Conservation (phyloP, 1,284 basidiomycete genomes). For the Trichosporon sp. region DNA sequence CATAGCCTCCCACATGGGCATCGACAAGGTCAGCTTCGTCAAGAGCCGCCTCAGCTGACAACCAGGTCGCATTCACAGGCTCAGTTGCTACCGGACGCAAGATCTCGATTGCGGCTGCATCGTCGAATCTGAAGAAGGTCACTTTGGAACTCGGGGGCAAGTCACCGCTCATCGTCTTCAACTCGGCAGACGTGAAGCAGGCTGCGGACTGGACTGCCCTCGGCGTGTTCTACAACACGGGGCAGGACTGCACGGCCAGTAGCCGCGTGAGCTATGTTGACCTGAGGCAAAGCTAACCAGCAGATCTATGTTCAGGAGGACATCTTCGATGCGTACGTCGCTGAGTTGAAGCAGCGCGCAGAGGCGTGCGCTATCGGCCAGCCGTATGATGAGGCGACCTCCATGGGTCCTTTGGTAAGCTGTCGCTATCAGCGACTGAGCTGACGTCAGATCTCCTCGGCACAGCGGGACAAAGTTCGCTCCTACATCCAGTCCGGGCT, state of each 20-base stretch:
- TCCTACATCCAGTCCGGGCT: slow-evolving; percentile 85
- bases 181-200: slow-evolving; percentile 66
- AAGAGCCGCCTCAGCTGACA: slow-evolving; percentile 54
- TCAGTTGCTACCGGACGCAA: slow-evolving; percentile 77
- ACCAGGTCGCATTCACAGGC: slow-evolving; percentile 66
- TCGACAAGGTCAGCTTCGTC: slow-evolving; percentile 67
- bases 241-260: slow-evolving; percentile 61
- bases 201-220: slow-evolving; percentile 63
- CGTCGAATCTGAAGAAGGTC: slow-evolving; percentile 77
- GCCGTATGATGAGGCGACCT: slow-evolving; percentile 72
- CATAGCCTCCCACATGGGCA: slow-evolving; percentile 71
- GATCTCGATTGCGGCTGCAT: slow-evolving; percentile 79
- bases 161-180: slow-evolving; percentile 59
- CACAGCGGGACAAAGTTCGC: slow-evolving; percentile 87
- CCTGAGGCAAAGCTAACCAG: slow-evolving; percentile 36
- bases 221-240: slow-evolving; percentile 49
- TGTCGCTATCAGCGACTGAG: slow-evolving; percentile 84
- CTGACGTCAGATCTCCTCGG: slow-evolving; percentile 69
- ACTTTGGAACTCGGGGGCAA: slow-evolving; percentile 63
- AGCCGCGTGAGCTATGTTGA: slow-evolving; percentile 63
- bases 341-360: slow-evolving; percentile 68
- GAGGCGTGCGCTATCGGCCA: slow-evolving; percentile 69
- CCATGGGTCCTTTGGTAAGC: slow-evolving; percentile 84
- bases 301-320: slow-evolving; percentile 76
- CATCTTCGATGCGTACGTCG: slow-evolving; percentile 78